Evolutionary conservation across 2,329 filamentous ascomycete species (phyloP).

Genomic region (Aspergillus costaricaensis): DNA sequence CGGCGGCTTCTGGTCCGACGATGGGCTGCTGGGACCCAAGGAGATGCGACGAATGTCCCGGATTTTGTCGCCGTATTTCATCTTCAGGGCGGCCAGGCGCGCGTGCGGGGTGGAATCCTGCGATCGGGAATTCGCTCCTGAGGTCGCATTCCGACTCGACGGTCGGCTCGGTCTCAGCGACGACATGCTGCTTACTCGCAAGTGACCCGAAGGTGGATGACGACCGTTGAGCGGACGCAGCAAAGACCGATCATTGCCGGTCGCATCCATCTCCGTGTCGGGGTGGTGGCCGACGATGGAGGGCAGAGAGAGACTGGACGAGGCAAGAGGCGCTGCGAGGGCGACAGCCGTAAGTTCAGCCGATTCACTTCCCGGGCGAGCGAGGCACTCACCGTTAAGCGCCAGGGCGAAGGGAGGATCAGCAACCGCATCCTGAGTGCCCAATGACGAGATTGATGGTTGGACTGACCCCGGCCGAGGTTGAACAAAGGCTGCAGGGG

Average conservation of each 20-base stretch:
- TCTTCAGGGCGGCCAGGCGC: slow-evolving; percentile 1
- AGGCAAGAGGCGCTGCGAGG: slow-evolving; percentile 13
- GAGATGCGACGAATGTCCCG: slow-evolving; percentile 3
- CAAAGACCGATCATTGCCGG: neutral
- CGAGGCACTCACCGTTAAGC: slow-evolving; percentile 18
- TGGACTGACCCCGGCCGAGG: slow-evolving; percentile 2
- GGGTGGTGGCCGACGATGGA: slow-evolving; percentile 9
- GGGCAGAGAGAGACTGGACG: slow-evolving; percentile 17
- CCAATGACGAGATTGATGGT: slow-evolving; percentile 32
- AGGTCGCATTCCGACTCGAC: neutral
- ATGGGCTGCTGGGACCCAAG: neutral
- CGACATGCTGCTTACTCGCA: neutral
- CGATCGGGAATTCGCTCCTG: neutral
- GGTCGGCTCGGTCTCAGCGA: neutral
- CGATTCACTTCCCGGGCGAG: neutral
- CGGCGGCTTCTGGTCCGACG: neutral
- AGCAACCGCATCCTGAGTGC: slow-evolving; percentile 20
- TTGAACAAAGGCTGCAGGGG: slow-evolving; percentile 13
- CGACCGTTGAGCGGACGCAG: neutral
- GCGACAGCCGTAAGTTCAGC: neutral
- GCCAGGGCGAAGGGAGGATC: slow-evolving; percentile 13
- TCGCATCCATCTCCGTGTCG: neutral
- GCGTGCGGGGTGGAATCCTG: slow-evolving; percentile 1
- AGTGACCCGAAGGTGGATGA: neutral
- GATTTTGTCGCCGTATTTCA: slow-evolving; percentile 4